Base-by-base conservation (phyloP, 2,329 filamentous ascomycete genomes). In the Colletotrichum horii region DNA sequence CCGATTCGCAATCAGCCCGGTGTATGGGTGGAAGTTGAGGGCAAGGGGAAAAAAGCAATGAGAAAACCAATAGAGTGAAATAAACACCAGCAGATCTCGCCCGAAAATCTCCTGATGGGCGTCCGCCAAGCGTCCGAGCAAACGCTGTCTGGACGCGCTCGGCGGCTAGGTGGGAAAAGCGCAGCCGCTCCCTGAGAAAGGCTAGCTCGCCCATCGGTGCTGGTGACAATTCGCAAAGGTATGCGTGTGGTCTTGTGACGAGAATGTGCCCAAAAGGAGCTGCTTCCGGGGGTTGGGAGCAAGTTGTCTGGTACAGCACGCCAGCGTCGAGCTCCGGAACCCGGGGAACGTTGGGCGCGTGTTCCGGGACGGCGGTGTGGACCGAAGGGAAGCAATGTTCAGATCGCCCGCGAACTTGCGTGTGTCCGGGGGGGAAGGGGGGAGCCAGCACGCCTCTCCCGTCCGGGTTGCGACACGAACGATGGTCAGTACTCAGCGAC, bases 341-440 rank as follows among this genome's bases (percentile, higher is more conserved):
- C 55, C 67, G 72, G 67, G 72, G 72, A 71, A 74, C 36, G 67
- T 56, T 66, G 56, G 52, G 61, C 68, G 61, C 28, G 48, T 66
- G 52, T 74, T 61, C 72, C 72, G 72, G 61, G 9, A 71, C 70
- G 68, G 36, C 72, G 72, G 67, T 70, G 72, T 70, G 67, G 56
- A 71, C 26, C 30, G 61, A 38, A 32, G 43, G 11, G 43, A 52
- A 52, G 22, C 43, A 61, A 22, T 32, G 28, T 38, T 60, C 65
- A 69, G 71, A 70, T 64, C 66, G 22, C 58, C 69, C 30, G 56
- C 56, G 9, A 28, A n/a, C 19, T n/a, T 48, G 38, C 19, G 38
- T n/a, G 38, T 48, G 19, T 48, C 38, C 38, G 38, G 38, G 38
- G 32, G 38, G 36, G 5, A 7, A 19, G 56, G 22, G 48, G 16